Evolutionary conservation across 352 stramenopile species (phyloP).

Genomic region (Pilasporangium apinafurcum): DNA sequence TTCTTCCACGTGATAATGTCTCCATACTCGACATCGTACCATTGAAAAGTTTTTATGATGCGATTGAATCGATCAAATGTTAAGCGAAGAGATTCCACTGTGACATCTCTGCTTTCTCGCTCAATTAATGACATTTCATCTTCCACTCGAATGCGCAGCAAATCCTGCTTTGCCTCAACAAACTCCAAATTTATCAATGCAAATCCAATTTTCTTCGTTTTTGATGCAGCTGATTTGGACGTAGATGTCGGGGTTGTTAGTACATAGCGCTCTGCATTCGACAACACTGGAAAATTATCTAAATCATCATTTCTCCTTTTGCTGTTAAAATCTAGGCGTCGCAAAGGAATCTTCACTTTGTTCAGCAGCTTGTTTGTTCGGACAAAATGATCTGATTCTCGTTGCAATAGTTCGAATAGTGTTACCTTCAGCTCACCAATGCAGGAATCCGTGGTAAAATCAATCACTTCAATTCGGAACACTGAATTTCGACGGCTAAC

Average conservation of each 20-base stretch:
- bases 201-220: constrained; percentile 47
- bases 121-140: constrained; percentile 47
- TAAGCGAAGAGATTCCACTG: constrained; percentile 62
- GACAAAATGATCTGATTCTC: constrained; percentile 60
- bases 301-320: constrained; percentile 19
- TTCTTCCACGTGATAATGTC: constrained; percentile 85
- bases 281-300: constrained; percentile 4
- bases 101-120: constrained; percentile 74
- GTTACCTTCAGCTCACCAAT: constrained; percentile 64
- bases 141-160: constrained; percentile 50
- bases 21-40: constrained; percentile 66
- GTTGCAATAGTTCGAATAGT: constrained; percentile 78
- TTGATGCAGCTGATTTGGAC: constrained; percentile 15
- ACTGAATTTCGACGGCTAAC: constrained; percentile 44
- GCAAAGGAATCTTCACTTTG: constrained; percentile 36
- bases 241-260: constrained; percentile 19
- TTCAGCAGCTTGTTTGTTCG: constrained; percentile 34
- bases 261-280: constrained; percentile 41
- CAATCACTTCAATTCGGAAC: constrained; percentile 73
- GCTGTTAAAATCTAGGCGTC: constrained; percentile 15
- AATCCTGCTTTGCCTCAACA: constrained; percentile 62
- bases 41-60: constrained; percentile 63
- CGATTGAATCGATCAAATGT: constrained; percentile 74
- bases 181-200: constrained; percentile 58
- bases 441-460: constrained; percentile 74